These are phyloP conservation scores for Mortierella sp. DNA, from an alignment of 371 early-diverging fungal species.

Conservation along the genomic window DNA sequence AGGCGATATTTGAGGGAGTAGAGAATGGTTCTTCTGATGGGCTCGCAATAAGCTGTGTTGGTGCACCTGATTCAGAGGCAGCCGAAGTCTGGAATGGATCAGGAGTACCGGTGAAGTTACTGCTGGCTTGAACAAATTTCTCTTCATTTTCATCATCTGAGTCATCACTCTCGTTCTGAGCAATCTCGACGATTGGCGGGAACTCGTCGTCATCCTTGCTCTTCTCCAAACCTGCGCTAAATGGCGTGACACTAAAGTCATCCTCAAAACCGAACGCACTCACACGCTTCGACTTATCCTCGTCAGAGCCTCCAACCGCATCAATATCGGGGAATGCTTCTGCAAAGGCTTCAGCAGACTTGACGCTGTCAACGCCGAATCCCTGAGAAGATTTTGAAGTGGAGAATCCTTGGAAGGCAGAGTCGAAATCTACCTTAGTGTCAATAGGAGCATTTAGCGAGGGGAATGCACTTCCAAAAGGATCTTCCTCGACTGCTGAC, in stretches of 20 bases:
- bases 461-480: constrained; percentile 49
- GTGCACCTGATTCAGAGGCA: neutral
- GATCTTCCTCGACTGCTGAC: constrained; percentile 25
- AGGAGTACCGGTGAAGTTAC: constrained; percentile 51
- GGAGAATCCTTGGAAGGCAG: constrained; percentile 41
- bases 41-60: neutral
- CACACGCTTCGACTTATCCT: constrained; percentile 31
- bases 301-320: constrained; percentile 16
- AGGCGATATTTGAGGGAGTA: neutral
- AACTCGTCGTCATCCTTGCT: constrained; percentile 46
- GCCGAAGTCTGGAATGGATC: constrained; percentile 37
- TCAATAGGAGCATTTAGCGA: constrained; percentile 48
- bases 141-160: constrained; percentile 45
- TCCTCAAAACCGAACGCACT: constrained; percentile 56
- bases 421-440: constrained; percentile 53
- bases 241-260: constrained; percentile 39
- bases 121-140: constrained; percentile 46
- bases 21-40: neutral
- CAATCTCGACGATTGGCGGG: constrained; percentile 54
- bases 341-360: constrained; percentile 47
- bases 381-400: constrained; percentile 19
- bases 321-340: constrained; percentile 56
- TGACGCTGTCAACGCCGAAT: constrained; percentile 19
- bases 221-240: constrained; percentile 13
- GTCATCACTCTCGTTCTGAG: constrained; percentile 31